Evolutionary conservation across 2,329 filamentous ascomycete species (phyloP).

Genomic region (Aspergillus pseudoviridinutans): DNA sequence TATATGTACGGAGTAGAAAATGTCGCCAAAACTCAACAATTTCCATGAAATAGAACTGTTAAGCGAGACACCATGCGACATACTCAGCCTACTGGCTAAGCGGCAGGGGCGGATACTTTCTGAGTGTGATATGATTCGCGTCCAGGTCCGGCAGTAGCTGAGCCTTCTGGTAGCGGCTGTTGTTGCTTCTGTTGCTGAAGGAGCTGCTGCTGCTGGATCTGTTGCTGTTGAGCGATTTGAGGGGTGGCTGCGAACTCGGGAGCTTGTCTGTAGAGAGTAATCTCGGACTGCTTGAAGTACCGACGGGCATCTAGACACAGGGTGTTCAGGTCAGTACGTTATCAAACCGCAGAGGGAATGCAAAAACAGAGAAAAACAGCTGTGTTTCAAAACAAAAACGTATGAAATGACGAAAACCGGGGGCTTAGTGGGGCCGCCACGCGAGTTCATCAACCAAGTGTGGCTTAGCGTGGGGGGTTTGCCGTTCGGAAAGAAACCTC

Average conservation of each 20-base stretch:
- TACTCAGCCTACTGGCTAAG: slow-evolving; percentile 12
- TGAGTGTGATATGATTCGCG: slow-evolving; percentile 19
- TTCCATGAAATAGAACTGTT: slow-evolving; percentile 3
- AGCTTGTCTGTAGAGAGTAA: slow-evolving; percentile 84
- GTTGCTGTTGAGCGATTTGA: slow-evolving; percentile 38
- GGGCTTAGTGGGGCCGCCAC: slow-evolving; percentile 21
- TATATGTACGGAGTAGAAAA: slow-evolving; percentile 4
- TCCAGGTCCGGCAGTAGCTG: slow-evolving; percentile 31
- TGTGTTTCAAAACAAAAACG: background rate
- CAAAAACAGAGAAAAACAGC: background rate
- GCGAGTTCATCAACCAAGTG: slow-evolving; percentile 14
- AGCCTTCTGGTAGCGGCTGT: slow-evolving; percentile 34
- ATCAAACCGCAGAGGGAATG: background rate
- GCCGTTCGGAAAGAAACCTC: background rate
- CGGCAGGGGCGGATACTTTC: slow-evolving; percentile 22
- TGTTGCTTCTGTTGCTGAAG: slow-evolving; percentile 31
- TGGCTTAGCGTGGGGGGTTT: slow-evolving; percentile 30
- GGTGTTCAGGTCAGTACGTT: slow-evolving; percentile 12
- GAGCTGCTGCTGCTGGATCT: slow-evolving; percentile 37
- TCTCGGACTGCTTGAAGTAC: slow-evolving; percentile 99
- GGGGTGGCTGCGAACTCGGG: slow-evolving; percentile 44
- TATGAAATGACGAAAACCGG: slow-evolving; percentile 11
- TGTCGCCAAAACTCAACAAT: slow-evolving; percentile 6
- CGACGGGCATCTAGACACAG: slow-evolving; percentile 70
- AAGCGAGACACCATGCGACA: background rate